Base-by-base conservation (phyloP, 2,329 filamentous ascomycete genomes). In the Stemphylium beticola region DNA sequence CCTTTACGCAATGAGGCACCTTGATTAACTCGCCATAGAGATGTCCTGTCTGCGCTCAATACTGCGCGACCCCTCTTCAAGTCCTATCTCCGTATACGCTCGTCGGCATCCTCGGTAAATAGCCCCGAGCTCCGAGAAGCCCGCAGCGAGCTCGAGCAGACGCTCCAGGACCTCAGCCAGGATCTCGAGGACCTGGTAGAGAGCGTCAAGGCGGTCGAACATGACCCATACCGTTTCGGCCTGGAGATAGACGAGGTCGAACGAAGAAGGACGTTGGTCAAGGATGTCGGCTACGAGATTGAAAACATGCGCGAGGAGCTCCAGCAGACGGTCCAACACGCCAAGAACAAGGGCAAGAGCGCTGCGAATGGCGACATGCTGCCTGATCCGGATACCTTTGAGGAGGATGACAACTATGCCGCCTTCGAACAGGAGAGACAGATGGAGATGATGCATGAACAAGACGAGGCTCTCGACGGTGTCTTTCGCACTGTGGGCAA, bases 401-500 rank as follows among this genome's bases (percentile, higher is more conserved):
- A 83, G 57, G 77, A 78, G 9, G 78, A 77, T 22, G 79, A 85
- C 46, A 85, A 88, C 73, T 93, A 93, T 65, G 87, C 88, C 14
- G 88, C 88, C 66, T 93, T 96, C 68, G 93, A 98, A 81, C 89
- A 96, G 76, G 88, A 95, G 77, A 86, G 96, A 73, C 96, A 99
- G 79, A 74, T 90, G 71, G 85, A 93, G 77, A 90, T 99, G 77
- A 93, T 99, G 89, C 86, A 89, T 63, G 92, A 97, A 76, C 95
- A 99, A 80, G 95, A 99, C 73, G 83, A 93, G 77, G 90, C 95
- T 67, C 83, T 99, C 1, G 93, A 98, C 72, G 91, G 90, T 14
- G 93, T 99, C 41, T 96, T 96, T 73, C 86, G 88, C 63, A 98
- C 93, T 1, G 95, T 99, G 20, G 93, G 93, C 2, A 97, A 92